Conservation (phyloP, 768 basidiomycete genomes). For the Suillus subaureus region DNA sequence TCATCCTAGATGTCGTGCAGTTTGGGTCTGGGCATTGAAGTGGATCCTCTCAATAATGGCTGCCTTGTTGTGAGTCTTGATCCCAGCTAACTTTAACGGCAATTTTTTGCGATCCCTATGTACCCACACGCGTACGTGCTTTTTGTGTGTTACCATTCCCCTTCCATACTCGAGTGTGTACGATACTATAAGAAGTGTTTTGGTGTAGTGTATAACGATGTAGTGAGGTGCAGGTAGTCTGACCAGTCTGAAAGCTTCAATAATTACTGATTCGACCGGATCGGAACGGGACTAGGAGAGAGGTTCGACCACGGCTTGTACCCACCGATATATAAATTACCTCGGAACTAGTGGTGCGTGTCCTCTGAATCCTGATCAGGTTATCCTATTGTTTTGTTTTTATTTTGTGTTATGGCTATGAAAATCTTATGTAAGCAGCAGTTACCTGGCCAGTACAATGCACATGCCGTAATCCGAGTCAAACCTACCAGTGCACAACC, state of each 20-base stretch:
- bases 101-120: background rate
- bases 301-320: too few species aligned
- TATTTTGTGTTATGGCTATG: too few species aligned
- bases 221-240: background rate
- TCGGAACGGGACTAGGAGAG: background rate
- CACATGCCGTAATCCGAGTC: background rate
- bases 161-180: background rate
- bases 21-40: constrained; percentile 58
- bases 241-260: background rate
- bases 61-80: constrained; percentile 64
- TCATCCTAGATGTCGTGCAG: constrained; percentile 36
- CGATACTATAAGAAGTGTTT: background rate
- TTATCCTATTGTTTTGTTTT: too few species aligned
- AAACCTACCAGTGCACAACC: background rate
- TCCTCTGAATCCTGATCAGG: too few species aligned
- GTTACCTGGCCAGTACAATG: background rate
- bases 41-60: constrained; percentile 79
- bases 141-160: background rate
- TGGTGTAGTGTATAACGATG: background rate
- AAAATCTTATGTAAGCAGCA: too few species aligned
- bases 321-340: too few species aligned
- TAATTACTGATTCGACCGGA: background rate
- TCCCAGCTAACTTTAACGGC: background rate
- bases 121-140: background rate
- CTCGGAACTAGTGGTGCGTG: too few species aligned